Conservation (phyloP, 2,329 filamentous ascomycete genomes). For the Torrubiella hemipterigena region DNA sequence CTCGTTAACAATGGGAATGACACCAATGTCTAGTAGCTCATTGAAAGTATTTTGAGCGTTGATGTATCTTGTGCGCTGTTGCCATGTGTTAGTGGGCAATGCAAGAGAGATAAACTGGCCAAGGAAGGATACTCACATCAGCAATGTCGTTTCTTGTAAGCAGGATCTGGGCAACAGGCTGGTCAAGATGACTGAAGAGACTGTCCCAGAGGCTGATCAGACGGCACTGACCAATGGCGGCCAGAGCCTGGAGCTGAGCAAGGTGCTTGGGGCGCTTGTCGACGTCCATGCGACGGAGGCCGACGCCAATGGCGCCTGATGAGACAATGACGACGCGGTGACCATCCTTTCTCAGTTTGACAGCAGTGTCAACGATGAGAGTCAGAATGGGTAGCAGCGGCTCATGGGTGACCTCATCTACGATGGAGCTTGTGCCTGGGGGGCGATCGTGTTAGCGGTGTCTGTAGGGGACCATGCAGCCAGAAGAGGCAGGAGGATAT, state of each 20-base stretch:
- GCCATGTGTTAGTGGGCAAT: constrained; percentile 3
- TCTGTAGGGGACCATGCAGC: too few species aligned
- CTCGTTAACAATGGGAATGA: constrained; percentile 97
- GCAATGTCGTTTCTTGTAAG: constrained; percentile 93
- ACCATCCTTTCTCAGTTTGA: constrained; percentile 77
- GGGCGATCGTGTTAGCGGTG: constrained; percentile 11
- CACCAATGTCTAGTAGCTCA: constrained; percentile 84
- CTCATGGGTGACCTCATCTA: constrained; percentile 90
- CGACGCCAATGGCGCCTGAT: constrained; percentile 92
- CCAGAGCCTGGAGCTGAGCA: constrained; percentile 81
- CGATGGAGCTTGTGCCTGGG: constrained; percentile 93
- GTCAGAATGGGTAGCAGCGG: constrained; percentile 84
- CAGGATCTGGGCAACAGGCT: constrained; percentile 89
- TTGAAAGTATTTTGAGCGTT: constrained; percentile 94
- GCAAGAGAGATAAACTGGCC: constrained; percentile 2
- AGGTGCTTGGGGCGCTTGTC: constrained; percentile 82
- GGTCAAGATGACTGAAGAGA: constrained; percentile 73
- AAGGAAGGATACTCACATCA: constrained; percentile 46
- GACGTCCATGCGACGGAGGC: constrained; percentile 79
- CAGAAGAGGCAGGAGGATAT: constrained; percentile 2
- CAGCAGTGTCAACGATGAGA: constrained; percentile 87
- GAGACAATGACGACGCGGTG: constrained; percentile 94
- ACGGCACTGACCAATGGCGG: constrained; percentile 90
- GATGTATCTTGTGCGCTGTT: constrained; percentile 74
- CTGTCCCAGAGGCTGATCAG: constrained; percentile 94